A percentile compares a stretch with the other conserved stretches of the same genome.
phyloP scores from a whole-genome alignment of 495 filamentous ascomycete species.

The Xylaria nigripes region DNA sequence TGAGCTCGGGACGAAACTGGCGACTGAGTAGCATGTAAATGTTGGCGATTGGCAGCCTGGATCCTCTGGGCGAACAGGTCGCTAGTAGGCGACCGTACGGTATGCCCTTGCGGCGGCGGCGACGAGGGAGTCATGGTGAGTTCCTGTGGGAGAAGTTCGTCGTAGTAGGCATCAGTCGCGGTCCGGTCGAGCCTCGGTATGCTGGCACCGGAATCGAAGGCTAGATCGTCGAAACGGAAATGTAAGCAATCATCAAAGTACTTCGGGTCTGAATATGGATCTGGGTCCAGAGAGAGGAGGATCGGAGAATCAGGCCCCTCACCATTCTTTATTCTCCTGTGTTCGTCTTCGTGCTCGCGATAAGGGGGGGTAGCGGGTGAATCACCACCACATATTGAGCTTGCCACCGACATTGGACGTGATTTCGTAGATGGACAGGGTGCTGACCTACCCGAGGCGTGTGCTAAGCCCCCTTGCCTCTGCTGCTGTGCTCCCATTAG shows the following conservation, averaged over 20 bases:
- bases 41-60: slow-evolving; percentile 68
- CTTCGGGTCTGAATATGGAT: slow-evolving; percentile 43
- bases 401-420: slow-evolving; percentile 41
- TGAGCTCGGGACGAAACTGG: slow-evolving; percentile 50
- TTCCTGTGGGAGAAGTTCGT: slow-evolving; percentile 74
- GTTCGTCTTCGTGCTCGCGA: slow-evolving; percentile 38
- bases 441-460: slow-evolving; percentile 29
- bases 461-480: slow-evolving; percentile 31
- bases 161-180: slow-evolving; percentile 74
- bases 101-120: slow-evolving; percentile 34
- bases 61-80: slow-evolving; percentile 66
- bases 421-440: slow-evolving; percentile 24
- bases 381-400: slow-evolving; percentile 44
- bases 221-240: slow-evolving; percentile 33
- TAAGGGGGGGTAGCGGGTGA: slow-evolving; percentile 47
- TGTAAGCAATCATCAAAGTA: slow-evolving; percentile 34
- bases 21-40: slow-evolving; percentile 50
- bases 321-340: slow-evolving; percentile 39
- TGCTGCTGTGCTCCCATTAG: slow-evolving; percentile 22
- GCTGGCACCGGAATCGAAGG: slow-evolving; percentile 39
- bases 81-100: slow-evolving; percentile 47
- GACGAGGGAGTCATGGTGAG: slow-evolving; percentile 47
- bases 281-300: slow-evolving; percentile 44
- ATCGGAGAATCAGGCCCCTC: slow-evolving; percentile 30
- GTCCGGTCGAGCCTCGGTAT: slow-evolving; percentile 79